phyloP scores from a whole-genome alignment of 2,329 filamentous ascomycete species.

The Hymenotorrendiella dingleyae region DNA sequence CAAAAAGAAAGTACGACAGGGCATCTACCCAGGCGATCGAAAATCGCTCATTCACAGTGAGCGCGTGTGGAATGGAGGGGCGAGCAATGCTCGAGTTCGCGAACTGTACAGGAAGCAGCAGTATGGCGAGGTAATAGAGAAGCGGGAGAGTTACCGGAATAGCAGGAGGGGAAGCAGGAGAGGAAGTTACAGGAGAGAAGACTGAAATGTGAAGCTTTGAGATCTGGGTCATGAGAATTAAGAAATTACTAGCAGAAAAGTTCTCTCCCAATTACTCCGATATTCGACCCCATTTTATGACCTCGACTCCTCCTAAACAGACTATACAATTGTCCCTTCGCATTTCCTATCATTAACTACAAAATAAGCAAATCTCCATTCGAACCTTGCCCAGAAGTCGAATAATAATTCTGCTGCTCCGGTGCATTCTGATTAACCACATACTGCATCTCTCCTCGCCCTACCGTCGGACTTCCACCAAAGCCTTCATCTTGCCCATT shows the following conservation, averaged over 20 bases:
- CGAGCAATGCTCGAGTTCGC: conserved; percentile 15
- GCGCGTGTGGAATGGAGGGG: conserved; percentile 60
- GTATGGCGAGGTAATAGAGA: conserved; percentile 2
- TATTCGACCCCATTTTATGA: too few species aligned
- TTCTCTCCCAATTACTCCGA: too few species aligned
- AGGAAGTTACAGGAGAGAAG: too few species aligned
- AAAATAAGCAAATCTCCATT: conserved; percentile 69
- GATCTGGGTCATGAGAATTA: too few species aligned
- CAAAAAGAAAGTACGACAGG: conserved; percentile 48
- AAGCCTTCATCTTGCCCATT: conserved; percentile 57
- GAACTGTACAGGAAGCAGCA: conserved; percentile 15
- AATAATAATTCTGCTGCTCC: conserved; percentile 69
- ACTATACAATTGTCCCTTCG: conserved; percentile 1
- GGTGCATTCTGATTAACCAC: conserved; percentile 80
- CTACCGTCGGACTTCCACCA: conserved; percentile 44
- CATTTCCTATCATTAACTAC: conserved; percentile 31
- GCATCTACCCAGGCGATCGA: conserved; percentile 44
- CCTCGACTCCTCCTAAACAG: too few species aligned
- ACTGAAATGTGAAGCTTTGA: too few species aligned
- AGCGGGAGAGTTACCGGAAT: conserved; percentile 1
- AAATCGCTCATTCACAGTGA: conserved; percentile 69
- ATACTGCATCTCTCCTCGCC: conserved; percentile 48
- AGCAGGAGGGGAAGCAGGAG: background rate
- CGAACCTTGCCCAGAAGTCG: conserved; percentile 54
- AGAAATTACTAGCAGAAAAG: too few species aligned